phyloP scores from a whole-genome alignment of 371 early-diverging fungal genomes.

The Conidiobolus incongruus region DNA sequence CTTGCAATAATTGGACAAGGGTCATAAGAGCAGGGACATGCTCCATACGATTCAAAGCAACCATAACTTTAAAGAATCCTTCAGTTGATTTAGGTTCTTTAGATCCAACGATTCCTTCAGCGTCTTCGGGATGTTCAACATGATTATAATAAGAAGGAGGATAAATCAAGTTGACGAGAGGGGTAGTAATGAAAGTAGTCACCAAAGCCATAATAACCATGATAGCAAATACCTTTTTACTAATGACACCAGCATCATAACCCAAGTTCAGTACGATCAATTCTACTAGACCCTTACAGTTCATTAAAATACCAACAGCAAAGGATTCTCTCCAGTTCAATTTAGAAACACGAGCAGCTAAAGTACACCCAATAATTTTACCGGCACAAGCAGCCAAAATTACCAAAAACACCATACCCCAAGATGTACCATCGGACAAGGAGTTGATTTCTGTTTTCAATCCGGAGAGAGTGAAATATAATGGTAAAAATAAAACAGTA shows the following conservation, averaged over 20 bases:
- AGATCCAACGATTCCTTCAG: background rate
- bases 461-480: slow-evolving; percentile 83
- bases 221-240: slow-evolving; percentile 48
- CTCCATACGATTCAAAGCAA: slow-evolving; percentile 34
- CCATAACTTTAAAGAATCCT: slow-evolving; percentile 12
- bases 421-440: slow-evolving; percentile 36
- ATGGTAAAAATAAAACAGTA: slow-evolving; percentile 60
- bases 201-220: slow-evolving; percentile 74
- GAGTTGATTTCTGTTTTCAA: slow-evolving; percentile 64
- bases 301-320: slow-evolving; percentile 81
- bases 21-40: slow-evolving; percentile 48
- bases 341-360: slow-evolving; percentile 36
- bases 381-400: slow-evolving; percentile 60
- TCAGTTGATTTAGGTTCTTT: slow-evolving; percentile 1
- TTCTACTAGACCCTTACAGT: slow-evolving; percentile 85
- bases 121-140: background rate
- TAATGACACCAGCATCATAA: slow-evolving; percentile 59
- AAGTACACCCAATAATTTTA: slow-evolving; percentile 68
- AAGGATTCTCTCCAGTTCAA: slow-evolving; percentile 61
- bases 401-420: slow-evolving; percentile 58
- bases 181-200: slow-evolving; percentile 57
- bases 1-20: slow-evolving; percentile 26
- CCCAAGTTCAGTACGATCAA: slow-evolving; percentile 86
- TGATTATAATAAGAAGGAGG: slow-evolving; percentile 20
- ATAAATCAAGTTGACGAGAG: slow-evolving; percentile 27